These are phyloP conservation scores for Xylaria arbuscula DNA, from an alignment of 2,329 filamentous ascomycete genomes.

Conservation along the genomic window DNA sequence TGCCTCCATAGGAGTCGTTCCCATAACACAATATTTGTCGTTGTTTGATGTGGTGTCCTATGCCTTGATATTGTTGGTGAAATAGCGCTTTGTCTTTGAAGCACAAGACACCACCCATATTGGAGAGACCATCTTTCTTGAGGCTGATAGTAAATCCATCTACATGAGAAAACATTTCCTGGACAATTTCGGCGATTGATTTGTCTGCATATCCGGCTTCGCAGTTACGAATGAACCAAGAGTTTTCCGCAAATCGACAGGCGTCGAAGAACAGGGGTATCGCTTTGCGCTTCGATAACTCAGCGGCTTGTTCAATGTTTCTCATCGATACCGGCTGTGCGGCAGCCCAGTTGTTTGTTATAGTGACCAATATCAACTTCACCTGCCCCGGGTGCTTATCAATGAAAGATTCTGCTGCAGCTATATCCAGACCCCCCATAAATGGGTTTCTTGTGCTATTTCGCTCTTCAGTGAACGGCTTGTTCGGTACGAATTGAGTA, in stretches of 20 bases:
- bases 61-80: conserved; percentile 34
- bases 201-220: conserved; percentile 39
- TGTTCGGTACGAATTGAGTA: conserved; percentile 37
- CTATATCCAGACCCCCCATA: conserved; percentile 40
- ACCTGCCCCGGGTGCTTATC: conserved; percentile 26
- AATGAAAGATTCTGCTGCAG: conserved; percentile 33
- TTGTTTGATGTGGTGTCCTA: conserved; percentile 37
- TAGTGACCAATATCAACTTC: conserved; percentile 41
- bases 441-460: conserved; percentile 36
- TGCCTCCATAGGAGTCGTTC: conserved; percentile 42
- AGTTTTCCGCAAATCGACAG: conserved; percentile 46
- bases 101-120: conserved; percentile 42
- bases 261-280: conserved; percentile 45
- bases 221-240: conserved; percentile 41
- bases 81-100: conserved; percentile 35
- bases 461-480: conserved; percentile 35
- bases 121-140: conserved; percentile 45
- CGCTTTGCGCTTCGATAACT: conserved; percentile 26
- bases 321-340: conserved; percentile 44
- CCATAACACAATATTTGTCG: conserved; percentile 42
- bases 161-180: conserved; percentile 42
- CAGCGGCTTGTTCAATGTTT: conserved; percentile 39
- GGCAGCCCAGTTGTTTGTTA: conserved; percentile 45
- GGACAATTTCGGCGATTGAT: conserved; percentile 38
- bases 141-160: conserved; percentile 44